These are phyloP conservation scores for Pyricularia sp. DNA, from an alignment of 2,329 filamentous ascomycete species.

Conservation along the genomic window DNA sequence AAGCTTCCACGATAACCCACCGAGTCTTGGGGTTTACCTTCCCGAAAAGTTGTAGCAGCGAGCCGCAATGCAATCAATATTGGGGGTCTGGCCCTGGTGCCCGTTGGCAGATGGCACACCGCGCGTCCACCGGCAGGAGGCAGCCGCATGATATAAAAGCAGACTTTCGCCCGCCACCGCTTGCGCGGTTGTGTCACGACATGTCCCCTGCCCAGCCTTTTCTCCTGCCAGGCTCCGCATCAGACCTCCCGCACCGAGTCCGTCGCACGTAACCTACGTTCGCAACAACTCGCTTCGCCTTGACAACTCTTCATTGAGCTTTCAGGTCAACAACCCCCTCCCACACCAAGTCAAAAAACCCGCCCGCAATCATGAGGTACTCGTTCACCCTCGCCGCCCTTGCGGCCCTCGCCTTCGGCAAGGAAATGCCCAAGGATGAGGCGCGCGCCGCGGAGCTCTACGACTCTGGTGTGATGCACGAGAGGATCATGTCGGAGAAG, in stretches of 20 bases:
- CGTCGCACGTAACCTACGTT: neutral
- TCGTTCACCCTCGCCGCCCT: neutral
- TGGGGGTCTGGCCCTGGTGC: neutral
- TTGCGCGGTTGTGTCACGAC: neutral
- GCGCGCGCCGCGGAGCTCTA: conserved; percentile 2
- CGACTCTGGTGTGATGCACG: conserved; percentile 1
- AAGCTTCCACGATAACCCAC: neutral
- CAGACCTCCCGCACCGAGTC: neutral
- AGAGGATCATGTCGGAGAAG: neutral
- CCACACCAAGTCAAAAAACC: neutral
- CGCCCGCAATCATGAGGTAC: neutral
- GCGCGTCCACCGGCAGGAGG: neutral
- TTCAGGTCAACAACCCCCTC: neutral
- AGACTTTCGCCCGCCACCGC: neutral
- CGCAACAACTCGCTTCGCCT: neutral
- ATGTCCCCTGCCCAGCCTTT: neutral
- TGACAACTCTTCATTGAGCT: neutral
- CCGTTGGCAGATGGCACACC: neutral
- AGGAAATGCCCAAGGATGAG: conserved; percentile 5
- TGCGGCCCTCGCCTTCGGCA: neutral
- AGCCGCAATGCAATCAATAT: neutral
- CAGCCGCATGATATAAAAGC: neutral
- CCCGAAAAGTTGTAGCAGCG: neutral
- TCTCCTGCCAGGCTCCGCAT: neutral
- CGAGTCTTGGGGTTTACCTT: neutral